Evolutionary conservation across 2,329 filamentous ascomycete species (phyloP).

Genomic region (Coniella vitis): DNA sequence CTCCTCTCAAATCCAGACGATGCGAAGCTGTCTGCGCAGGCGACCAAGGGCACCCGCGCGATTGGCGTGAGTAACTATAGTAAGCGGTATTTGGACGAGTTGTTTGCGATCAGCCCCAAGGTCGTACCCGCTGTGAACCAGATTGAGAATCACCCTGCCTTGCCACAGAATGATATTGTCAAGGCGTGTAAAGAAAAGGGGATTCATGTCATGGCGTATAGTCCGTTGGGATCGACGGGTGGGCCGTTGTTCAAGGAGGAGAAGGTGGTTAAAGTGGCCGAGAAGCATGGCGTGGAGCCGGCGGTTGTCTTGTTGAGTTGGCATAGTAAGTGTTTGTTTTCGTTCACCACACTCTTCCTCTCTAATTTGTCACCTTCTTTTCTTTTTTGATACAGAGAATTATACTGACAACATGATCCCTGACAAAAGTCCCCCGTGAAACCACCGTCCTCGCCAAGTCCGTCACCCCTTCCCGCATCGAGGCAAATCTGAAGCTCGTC

Average conservation of each 20-base stretch:
- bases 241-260: slow-evolving; percentile 58
- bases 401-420: no score
- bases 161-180: slow-evolving; percentile 66
- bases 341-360: no score
- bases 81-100: slow-evolving; percentile 47
- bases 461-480: slow-evolving; percentile 60
- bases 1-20: slow-evolving; percentile 24
- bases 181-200: slow-evolving; percentile 61
- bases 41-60: slow-evolving; percentile 45
- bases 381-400: no score
- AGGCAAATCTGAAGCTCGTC: slow-evolving; percentile 61
- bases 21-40: slow-evolving; percentile 20
- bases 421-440: slow-evolving; percentile 57
- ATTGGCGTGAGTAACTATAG: slow-evolving; percentile 55
- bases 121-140: slow-evolving; percentile 63
- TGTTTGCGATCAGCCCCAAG: slow-evolving; percentile 39
- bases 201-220: slow-evolving; percentile 68
- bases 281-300: slow-evolving; percentile 55
- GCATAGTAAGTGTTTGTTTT: slow-evolving; percentile 49
- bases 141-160: slow-evolving; percentile 66
- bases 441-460: slow-evolving; percentile 69
- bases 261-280: slow-evolving; percentile 55
- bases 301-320: slow-evolving; percentile 63
- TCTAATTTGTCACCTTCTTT: no score
- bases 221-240: slow-evolving; percentile 57